Conservation (phyloP, 352 stramenopile species). For the Blastocystis sp. region DNA sequence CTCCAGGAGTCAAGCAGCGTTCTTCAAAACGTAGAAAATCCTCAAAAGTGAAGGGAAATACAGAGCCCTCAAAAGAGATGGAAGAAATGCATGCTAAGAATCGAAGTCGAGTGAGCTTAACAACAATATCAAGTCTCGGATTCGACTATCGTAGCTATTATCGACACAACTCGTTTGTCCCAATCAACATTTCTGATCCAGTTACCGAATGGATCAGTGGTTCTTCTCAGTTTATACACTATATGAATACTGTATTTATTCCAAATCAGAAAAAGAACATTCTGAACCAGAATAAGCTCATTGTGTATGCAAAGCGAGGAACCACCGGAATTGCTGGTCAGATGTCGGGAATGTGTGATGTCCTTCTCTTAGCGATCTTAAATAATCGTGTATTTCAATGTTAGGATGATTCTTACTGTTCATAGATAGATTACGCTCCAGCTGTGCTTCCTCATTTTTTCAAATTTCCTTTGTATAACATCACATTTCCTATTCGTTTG, state of each 20-base stretch:
- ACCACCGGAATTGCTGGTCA: constrained; percentile 23
- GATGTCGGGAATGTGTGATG: constrained; percentile 39
- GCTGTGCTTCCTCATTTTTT: constrained; percentile 20
- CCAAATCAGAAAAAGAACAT: background rate
- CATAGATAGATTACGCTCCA: constrained; percentile 26
- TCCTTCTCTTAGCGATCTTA: background rate
- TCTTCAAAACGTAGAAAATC: background rate
- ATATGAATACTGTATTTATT: constrained; percentile 36
- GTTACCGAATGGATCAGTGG: background rate
- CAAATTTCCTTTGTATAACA: constrained; percentile 38
- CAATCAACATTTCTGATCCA: background rate
- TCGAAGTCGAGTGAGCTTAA: background rate
- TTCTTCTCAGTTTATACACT: background rate
- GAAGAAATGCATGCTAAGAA: background rate
- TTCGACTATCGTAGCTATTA: constrained; percentile 16
- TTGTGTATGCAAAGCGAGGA: constrained; percentile 15
- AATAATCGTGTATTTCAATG: constrained; percentile 46
- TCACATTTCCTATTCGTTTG: constrained; percentile 7
- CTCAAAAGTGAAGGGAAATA: background rate
- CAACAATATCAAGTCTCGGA: background rate
- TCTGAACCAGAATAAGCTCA: background rate
- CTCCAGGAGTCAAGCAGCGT: background rate
- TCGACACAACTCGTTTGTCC: background rate
- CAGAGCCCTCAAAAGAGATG: background rate
- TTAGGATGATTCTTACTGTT: background rate